phyloP scores from a whole-genome alignment of 805 yeast genomes.

The Candida xiaguanensis region DNA sequence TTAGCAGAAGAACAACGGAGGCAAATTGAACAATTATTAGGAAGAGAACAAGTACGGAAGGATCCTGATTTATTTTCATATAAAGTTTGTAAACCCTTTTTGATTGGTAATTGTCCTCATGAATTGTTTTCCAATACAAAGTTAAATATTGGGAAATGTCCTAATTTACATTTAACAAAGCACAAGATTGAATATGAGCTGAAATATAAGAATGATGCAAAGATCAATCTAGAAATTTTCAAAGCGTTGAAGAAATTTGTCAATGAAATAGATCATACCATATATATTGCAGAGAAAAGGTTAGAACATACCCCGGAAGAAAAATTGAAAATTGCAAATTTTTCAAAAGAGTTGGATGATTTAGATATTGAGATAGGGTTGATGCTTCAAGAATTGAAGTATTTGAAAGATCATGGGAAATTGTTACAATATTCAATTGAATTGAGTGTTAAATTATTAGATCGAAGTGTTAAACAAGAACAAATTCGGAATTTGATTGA shows the following conservation, averaged over 20 bases:
- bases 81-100: slow-evolving; percentile 70
- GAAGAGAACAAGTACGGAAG: slow-evolving; percentile 44
- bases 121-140: slow-evolving; percentile 81
- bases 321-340: slow-evolving; percentile 50
- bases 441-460: slow-evolving; percentile 41
- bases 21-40: slow-evolving; percentile 79
- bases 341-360: slow-evolving; percentile 55
- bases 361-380: slow-evolving; percentile 63
- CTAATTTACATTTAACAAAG: slow-evolving; percentile 68
- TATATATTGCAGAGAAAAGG: slow-evolving; percentile 57
- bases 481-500: slow-evolving; percentile 61
- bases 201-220: slow-evolving; percentile 37
- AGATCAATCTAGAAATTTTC: slow-evolving; percentile 45
- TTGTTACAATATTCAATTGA: slow-evolving; percentile 48
- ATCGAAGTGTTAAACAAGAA: slow-evolving; percentile 51
- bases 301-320: slow-evolving; percentile 77
- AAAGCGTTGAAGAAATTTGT: slow-evolving; percentile 53
- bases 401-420: slow-evolving; percentile 49
- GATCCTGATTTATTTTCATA: slow-evolving; percentile 41
- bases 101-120: slow-evolving; percentile 85
- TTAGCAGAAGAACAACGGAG: slow-evolving; percentile 72
- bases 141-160: slow-evolving; percentile 78
- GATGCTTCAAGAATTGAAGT: slow-evolving; percentile 61
- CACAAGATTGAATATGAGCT: slow-evolving; percentile 67
- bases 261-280: slow-evolving; percentile 61